A percentile compares a stretch with the other conserved stretches of the same genome.
Conservation (phyloP, 208 protist species). For the Trypanosoma brucei region DNA sequence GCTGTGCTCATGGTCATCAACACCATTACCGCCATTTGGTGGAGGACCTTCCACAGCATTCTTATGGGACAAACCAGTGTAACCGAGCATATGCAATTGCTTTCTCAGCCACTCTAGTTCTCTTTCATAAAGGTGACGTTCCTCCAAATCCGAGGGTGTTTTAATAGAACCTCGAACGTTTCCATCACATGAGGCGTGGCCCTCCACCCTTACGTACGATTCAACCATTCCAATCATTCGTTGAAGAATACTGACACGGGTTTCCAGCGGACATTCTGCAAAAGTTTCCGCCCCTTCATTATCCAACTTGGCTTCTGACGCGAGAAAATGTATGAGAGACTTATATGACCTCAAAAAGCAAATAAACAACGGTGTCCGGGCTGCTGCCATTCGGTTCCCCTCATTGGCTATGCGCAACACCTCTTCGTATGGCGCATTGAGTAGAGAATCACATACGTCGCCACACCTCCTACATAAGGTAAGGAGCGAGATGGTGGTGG, state of each 20-base stretch:
- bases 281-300: not conserved
- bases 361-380: conserved; percentile 38
- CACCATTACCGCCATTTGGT: conserved; percentile 16
- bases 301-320: not conserved
- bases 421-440: conserved; percentile 11
- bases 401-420: conserved; percentile 32
- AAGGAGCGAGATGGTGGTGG: conserved; percentile 9
- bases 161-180: not conserved
- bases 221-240: not conserved
- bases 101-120: not conserved
- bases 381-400: conserved; percentile 23
- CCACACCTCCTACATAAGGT: conserved; percentile 43
- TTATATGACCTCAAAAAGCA: conserved; percentile 45
- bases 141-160: not conserved
- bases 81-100: not conserved
- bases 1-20: not conserved
- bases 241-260: not conserved
- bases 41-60: too few species aligned
- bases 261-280: not conserved
- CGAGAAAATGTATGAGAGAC: conserved; percentile 35
- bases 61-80: too few species aligned
- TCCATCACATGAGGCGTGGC: not conserved
- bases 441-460: conserved; percentile 19
- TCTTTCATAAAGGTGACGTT: not conserved
- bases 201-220: not conserved